These are phyloP conservation scores for Erysimum cheiri DNA, from an alignment of 441 rosid genomes.

Conservation along the genomic window DNA sequence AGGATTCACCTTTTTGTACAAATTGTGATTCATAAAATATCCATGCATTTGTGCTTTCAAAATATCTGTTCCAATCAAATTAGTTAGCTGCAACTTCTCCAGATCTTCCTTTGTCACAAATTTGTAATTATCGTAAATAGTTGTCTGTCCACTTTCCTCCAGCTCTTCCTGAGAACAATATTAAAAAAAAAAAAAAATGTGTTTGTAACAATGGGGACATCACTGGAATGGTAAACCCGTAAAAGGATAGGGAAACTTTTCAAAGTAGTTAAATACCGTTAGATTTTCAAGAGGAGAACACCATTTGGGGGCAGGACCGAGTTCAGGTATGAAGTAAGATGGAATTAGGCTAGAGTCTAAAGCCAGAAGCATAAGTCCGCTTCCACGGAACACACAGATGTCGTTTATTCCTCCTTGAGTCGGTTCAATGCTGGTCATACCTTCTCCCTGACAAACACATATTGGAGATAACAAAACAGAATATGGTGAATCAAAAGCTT, in stretches of 20 bases:
- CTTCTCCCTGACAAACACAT: slow-evolving; percentile 61
- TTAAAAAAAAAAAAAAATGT: slow-evolving; percentile 16
- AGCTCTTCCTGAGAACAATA: slow-evolving; percentile 76
- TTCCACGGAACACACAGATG: slow-evolving; percentile 76
- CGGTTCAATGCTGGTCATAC: slow-evolving; percentile 92
- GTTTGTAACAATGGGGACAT: slow-evolving; percentile 25
- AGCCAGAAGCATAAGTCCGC: slow-evolving; percentile 86
- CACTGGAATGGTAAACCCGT: neutral
- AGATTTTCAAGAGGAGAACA: slow-evolving; percentile 75
- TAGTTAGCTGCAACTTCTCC: slow-evolving; percentile 76
- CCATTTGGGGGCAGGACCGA: slow-evolving; percentile 98
- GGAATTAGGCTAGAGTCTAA: slow-evolving; percentile 87
- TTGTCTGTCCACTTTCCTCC: slow-evolving; percentile 82
- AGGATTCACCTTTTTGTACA: slow-evolving; percentile 76
- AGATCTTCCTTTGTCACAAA: slow-evolving; percentile 88
- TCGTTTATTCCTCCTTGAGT: slow-evolving; percentile 85
- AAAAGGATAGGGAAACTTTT: neutral
- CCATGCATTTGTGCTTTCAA: slow-evolving; percentile 94
- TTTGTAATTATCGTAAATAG: slow-evolving; percentile 85
- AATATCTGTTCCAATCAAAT: slow-evolving; percentile 86
- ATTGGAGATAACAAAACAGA: neutral
- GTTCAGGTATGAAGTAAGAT: slow-evolving; percentile 83
- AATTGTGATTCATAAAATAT: slow-evolving; percentile 69
- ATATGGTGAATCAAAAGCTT: slow-evolving; percentile 18
- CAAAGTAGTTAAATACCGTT: slow-evolving; percentile 58